Base-by-base conservation (phyloP, 192 early-diverging fungal genomes). In the Mortierella hygrophila region DNA sequence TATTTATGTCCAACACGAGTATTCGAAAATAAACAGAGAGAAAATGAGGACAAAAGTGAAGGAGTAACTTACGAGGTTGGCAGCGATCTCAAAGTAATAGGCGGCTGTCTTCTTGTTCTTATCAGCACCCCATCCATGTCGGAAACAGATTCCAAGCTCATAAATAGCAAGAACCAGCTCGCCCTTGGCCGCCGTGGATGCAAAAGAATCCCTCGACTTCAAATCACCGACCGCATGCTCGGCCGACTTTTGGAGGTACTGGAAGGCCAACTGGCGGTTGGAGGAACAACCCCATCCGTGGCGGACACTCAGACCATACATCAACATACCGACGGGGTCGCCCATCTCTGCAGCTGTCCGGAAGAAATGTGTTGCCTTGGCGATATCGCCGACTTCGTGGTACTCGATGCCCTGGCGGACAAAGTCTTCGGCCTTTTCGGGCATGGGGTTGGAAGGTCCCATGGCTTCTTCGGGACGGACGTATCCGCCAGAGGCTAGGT, bases 51-150 rank as follows among this genome's bases (percentile, higher is more conserved):
- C 18, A 63, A 18, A 29, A 54, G 54, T 21, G 18, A 26, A 21
- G 23, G 4, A 65, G 47, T 52, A 15, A 72, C 82, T 69, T 89
- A 89, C 89, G 63, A 95, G 82, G 70, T 95, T 92, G 10, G 95
- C 93, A 29, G 84, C 84, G 42, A 81, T 86, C 42, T 81, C 84
- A 68, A 81, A 86, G 71, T 86, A 86, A 47, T 95, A 86, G 0
- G 84, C 84, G 4, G 84, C 84, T 47, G 84, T 80, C 69, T 81
- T 89, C 60, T 93, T 93, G 81, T 93, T 93, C 69, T 94, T 94
- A 35, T 92, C 91, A n/a, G 93, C 94, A 55, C 95, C 95, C 95
- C 95, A 95, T 40, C 95, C 95, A 86, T 96, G 95, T 63, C 93
- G 92, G 77, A 94, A 96, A 83, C 94, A 94, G 80, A 94, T 89